phyloP scores from a whole-genome alignment of 352 stramenopile species.

The Globisporangium perplexum region DNA sequence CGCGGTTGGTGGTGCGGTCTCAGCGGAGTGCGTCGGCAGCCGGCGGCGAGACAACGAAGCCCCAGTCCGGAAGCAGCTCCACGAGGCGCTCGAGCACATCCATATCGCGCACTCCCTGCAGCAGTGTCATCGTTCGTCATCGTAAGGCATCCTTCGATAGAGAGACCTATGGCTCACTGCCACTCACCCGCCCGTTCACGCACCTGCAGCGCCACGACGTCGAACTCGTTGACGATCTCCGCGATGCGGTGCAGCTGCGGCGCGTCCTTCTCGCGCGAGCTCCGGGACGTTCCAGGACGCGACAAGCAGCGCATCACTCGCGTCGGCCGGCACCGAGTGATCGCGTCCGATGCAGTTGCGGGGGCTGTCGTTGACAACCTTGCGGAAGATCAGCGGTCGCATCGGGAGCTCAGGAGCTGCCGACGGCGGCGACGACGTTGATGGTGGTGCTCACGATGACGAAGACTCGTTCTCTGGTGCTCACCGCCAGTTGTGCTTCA shows the following conservation, averaged over 20 bases:
- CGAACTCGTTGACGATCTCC: conserved; percentile 46
- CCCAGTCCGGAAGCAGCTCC: conserved; percentile 46
- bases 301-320: conserved; percentile 27
- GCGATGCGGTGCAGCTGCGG: conserved; percentile 38
- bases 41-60: conserved; percentile 49
- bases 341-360: conserved; percentile 26
- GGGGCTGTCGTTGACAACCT: conserved; percentile 24
- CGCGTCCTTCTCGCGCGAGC: conserved; percentile 41
- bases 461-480: no score
- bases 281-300: conserved; percentile 74
- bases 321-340: background rate
- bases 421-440: no score
- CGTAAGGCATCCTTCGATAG: no score
- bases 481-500: no score
- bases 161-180: background rate
- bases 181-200: background rate
- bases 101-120: conserved; percentile 52
- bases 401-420: background rate
- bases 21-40: conserved; percentile 13
- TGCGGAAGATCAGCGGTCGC: conserved; percentile 15
- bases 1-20: background rate
- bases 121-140: no score
- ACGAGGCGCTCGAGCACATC: conserved; percentile 58
- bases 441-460: no score
- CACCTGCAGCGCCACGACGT: conserved; percentile 56